phyloP scores from a whole-genome alignment of 129 eudicot genomes.

The Flaveria bidentis region DNA sequence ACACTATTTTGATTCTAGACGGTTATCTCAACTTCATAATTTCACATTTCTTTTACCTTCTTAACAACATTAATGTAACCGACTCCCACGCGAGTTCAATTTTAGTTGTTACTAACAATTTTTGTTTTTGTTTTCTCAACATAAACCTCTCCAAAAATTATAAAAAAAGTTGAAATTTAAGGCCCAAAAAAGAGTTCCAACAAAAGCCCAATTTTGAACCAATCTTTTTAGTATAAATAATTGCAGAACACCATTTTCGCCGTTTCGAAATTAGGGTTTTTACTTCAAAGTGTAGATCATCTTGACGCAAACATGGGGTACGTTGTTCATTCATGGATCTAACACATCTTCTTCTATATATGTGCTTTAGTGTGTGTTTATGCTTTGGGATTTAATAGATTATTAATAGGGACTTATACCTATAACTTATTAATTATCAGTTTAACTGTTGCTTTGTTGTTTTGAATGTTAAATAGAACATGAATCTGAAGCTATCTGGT shows the following conservation, averaged over 20 bases:
- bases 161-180: not conserved
- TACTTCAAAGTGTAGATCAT: slow-evolving; percentile 8
- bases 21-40: too few relatives aligned
- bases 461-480: not conserved
- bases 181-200: not conserved
- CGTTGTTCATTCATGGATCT: slow-evolving; percentile 20
- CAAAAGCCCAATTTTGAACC: slow-evolving; percentile 23
- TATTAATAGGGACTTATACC: not conserved
- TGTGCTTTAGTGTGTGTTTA: not conserved
- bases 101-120: too few relatives aligned
- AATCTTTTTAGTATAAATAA: not conserved
- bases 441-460: not conserved
- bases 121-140: too few relatives aligned
- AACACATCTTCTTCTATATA: not conserved
- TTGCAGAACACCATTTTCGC: slow-evolving; percentile 5
- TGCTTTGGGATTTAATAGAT: not conserved
- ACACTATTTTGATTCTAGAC: too few relatives aligned
- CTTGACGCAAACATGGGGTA: slow-evolving; percentile 44
- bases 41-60: too few relatives aligned
- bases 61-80: too few relatives aligned
- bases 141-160: not conserved
- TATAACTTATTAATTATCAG: not conserved
- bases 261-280: slow-evolving; percentile 37
- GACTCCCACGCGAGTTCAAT: too few relatives aligned
- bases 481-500: not conserved